Evolutionary conservation across 345 rosid genomes (phyloP).

Genomic region (Eucalyptus curtisii): DNA sequence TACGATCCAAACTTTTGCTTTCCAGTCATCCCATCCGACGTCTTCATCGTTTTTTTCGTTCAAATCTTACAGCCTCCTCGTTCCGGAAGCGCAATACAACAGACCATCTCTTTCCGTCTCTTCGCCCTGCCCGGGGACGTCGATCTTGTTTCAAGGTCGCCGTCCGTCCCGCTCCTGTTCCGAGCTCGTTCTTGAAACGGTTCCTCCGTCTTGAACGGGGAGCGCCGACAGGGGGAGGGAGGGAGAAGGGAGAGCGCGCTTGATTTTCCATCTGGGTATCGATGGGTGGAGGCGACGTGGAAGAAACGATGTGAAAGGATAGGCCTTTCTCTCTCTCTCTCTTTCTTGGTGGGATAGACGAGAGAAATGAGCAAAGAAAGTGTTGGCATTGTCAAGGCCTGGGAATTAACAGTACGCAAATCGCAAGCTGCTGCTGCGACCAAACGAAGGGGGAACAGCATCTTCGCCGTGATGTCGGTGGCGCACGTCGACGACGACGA

Average conservation of each 20-base stretch:
- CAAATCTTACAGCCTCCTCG: not conserved
- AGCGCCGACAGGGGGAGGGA: not conserved
- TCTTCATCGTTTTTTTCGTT: not conserved
- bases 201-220: not conserved
- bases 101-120: not conserved
- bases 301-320: not conserved
- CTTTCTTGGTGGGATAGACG: not conserved
- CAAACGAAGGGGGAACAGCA: constrained; percentile 17
- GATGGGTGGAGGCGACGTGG: not conserved
- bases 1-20: not conserved
- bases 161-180: not conserved
- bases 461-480: constrained; percentile 48
- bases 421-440: constrained; percentile 17
- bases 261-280: not conserved
- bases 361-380: not conserved
- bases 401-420: constrained; percentile 26
- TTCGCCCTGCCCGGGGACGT: not conserved
- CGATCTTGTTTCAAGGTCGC: not conserved
- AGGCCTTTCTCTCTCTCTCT: not conserved
- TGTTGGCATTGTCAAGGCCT: constrained; percentile 21
- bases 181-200: not conserved
- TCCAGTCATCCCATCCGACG: not conserved
- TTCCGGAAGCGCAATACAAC: not conserved
- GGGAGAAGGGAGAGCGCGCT: not conserved
- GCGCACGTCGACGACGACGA: constrained; percentile 79